Percentiles rank a stretch among this genome's conserved stretches.
Evolutionary conservation across 257 asterid genomes (phyloP).

Genomic region (Solanum virginianum): DNA sequence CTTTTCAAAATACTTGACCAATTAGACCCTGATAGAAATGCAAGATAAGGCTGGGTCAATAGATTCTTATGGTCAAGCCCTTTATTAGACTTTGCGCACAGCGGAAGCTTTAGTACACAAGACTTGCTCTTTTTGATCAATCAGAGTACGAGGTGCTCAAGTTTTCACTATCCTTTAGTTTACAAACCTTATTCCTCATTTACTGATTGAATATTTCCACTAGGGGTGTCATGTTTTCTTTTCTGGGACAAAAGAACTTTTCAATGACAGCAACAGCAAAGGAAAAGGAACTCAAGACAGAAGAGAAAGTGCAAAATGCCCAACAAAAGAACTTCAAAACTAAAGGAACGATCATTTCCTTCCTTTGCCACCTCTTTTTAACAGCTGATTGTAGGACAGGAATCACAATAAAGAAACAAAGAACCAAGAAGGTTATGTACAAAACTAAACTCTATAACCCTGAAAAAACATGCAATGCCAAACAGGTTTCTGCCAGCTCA

Average conservation of each 20-base stretch:
- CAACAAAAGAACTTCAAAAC: not conserved
- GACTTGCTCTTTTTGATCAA: not conserved
- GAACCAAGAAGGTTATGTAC: not conserved
- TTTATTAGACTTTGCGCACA: too few relatives aligned
- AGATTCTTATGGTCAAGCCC: too few relatives aligned
- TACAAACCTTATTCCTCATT: not conserved
- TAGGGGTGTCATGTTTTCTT: not conserved
- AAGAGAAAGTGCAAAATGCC: not conserved
- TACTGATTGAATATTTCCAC: not conserved
- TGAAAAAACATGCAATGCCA: not conserved
- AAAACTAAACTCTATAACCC: not conserved
- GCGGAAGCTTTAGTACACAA: too few relatives aligned
- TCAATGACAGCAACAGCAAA: not conserved
- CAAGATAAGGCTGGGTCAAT: too few relatives aligned
- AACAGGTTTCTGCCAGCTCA: not conserved
- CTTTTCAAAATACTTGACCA: not conserved
- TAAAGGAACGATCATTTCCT: not conserved
- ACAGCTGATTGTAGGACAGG: not conserved
- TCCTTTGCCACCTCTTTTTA: not conserved
- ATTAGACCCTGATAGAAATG: too few relatives aligned
- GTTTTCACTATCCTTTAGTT: not conserved
- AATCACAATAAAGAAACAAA: not conserved
- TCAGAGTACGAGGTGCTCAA: not conserved
- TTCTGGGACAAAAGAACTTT: not conserved
- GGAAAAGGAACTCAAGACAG: not conserved